Conservation (phyloP, 345 rosid genomes). For the Arabidopsis arenosa region DNA sequence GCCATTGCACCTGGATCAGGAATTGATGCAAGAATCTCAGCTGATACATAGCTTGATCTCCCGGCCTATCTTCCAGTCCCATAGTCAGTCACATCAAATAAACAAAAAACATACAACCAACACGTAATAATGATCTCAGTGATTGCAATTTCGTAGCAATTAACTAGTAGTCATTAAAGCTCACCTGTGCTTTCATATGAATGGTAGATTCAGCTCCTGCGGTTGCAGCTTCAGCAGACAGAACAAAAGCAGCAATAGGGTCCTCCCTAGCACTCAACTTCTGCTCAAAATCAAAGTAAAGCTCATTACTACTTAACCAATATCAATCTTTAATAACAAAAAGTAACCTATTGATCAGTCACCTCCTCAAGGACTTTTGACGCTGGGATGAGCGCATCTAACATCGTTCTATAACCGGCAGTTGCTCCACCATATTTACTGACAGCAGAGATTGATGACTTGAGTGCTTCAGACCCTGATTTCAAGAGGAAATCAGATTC, state of each 20-base stretch:
- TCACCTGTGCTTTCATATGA: conserved; percentile 87
- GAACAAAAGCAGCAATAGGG: conserved; percentile 65
- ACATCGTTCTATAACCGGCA: conserved; percentile 80
- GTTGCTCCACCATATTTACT: conserved; percentile 88
- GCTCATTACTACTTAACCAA: neutral
- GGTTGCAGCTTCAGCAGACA: conserved; percentile 75
- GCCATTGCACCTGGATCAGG: conserved; percentile 98
- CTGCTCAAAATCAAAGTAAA: conserved; percentile 48
- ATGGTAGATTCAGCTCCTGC: conserved; percentile 88
- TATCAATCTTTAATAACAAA: neutral
- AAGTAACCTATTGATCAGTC: neutral
- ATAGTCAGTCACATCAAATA: neutral
- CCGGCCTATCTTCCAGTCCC: conserved; percentile 62
- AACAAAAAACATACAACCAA: neutral
- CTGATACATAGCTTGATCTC: conserved; percentile 68
- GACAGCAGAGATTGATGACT: conserved; percentile 77
- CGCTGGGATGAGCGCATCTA: conserved; percentile 93
- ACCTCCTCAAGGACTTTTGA: conserved; percentile 75
- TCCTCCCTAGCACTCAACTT: conserved; percentile 70
- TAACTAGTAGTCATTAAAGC: neutral
- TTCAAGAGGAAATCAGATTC: conserved; percentile 26
- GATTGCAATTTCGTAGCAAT: neutral
- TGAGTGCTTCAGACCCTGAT: conserved; percentile 83
- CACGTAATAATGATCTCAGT: neutral
- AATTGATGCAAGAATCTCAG: conserved; percentile 59